Conservation (phyloP, 75 land plant genomes). For the Cupressus sempervirens region DNA sequence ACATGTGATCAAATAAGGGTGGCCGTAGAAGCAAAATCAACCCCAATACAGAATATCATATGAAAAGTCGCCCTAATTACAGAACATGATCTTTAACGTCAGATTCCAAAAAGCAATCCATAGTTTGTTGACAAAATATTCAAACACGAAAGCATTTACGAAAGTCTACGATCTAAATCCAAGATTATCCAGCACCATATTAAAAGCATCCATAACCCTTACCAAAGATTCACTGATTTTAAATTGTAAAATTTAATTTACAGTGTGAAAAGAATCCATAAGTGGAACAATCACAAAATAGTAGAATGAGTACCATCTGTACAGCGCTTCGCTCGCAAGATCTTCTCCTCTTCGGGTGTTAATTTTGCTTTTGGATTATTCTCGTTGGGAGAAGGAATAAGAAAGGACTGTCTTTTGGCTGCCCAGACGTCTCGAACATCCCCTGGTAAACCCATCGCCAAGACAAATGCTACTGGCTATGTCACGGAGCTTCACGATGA, state of each 20-base stretch:
- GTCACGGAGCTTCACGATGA: not conserved
- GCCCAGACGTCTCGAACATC: not conserved
- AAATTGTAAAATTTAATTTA: not conserved
- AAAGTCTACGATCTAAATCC: not conserved
- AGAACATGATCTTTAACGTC: no score
- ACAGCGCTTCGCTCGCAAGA: not conserved
- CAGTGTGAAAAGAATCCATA: no score
- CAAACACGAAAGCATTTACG: not conserved
- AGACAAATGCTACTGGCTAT: not conserved
- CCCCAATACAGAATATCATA: no score
- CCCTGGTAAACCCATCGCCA: not conserved
- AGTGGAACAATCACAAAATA: not conserved
- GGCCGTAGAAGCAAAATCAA: no score
- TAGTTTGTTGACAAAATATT: no score
- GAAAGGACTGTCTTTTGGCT: constrained; percentile 3
- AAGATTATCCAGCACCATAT: not conserved
- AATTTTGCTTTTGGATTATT: not conserved
- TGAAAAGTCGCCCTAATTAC: no score
- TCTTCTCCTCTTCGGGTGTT: not conserved
- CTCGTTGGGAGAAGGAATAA: constrained; percentile 1
- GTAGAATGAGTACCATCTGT: not conserved
- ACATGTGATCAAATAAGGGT: no score
- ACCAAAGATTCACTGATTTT: not conserved
- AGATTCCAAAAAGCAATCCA: no score
- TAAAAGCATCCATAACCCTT: not conserved